Evolutionary conservation across 768 basidiomycete species (phyloP).

Genomic region (Lactarius sanguifluus): DNA sequence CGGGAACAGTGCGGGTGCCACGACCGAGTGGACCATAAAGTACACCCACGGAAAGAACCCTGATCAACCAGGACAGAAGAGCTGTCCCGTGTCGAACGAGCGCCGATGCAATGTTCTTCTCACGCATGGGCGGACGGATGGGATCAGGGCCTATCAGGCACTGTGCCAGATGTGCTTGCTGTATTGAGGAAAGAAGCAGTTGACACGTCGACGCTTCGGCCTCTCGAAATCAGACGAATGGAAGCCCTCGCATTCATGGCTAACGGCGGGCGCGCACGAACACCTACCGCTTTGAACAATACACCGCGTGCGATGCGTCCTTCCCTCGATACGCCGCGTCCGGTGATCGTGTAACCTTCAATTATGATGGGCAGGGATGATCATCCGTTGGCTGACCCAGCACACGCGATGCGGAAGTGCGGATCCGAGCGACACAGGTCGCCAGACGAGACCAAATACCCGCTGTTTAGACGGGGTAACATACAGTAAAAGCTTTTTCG

Average conservation of each 20-base stretch:
- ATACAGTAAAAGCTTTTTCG: not conserved
- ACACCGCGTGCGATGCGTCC: not conserved
- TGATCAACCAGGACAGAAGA: not conserved
- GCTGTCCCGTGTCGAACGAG: not conserved
- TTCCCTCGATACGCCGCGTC: slow-evolving; percentile 1
- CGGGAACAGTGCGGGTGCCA: not conserved
- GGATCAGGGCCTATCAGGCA: slow-evolving; percentile 17
- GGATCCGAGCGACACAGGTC: not conserved
- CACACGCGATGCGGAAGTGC: not conserved
- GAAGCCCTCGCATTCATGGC: not conserved
- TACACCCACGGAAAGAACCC: not conserved
- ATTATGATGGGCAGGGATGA: not conserved
- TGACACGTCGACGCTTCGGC: slow-evolving; percentile 8
- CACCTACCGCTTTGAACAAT: not conserved
- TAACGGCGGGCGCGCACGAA: not conserved
- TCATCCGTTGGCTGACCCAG: not conserved
- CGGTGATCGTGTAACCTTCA: slow-evolving; percentile 6
- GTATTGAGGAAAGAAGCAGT: not conserved
- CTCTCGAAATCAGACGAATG: slow-evolving; percentile 4
- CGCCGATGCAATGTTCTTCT: not conserved
- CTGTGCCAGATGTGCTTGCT: not conserved
- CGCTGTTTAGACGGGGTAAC: not conserved
- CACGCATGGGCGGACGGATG: slow-evolving; percentile 1
- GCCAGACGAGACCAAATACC: not conserved
- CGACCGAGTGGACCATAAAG: not conserved